phyloP scores from a whole-genome alignment of 768 basidiomycete genomes.

The Lactifluus piperatus region DNA sequence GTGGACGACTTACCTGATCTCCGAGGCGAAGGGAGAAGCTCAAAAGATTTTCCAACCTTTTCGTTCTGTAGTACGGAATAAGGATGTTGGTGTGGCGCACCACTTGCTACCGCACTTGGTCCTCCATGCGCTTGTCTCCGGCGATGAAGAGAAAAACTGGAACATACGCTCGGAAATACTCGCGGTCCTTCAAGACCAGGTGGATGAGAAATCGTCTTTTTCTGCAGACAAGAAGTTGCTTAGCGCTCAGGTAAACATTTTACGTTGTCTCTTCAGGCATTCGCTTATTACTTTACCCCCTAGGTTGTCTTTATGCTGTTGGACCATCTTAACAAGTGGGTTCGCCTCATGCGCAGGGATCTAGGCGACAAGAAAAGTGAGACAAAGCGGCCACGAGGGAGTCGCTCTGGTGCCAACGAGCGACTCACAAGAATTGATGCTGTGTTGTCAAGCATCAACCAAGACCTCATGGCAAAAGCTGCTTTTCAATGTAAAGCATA shows the following conservation, averaged over 20 bases:
- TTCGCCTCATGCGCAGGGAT: constrained; percentile 66
- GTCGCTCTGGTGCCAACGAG: constrained; percentile 37
- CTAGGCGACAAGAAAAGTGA: constrained; percentile 38
- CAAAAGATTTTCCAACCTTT: constrained; percentile 76
- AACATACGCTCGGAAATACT: constrained; percentile 70
- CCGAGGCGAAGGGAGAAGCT: constrained; percentile 43
- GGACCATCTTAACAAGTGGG: constrained; percentile 90
- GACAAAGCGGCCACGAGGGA: constrained; percentile 41
- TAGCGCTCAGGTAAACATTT: constrained; percentile 81
- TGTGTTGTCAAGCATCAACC: constrained; percentile 73
- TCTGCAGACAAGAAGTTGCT: constrained; percentile 74
- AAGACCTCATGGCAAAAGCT: constrained; percentile 84
- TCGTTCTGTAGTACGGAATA: constrained; percentile 66
- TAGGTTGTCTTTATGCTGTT: constrained; percentile 91
- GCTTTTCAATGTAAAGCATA: constrained; percentile 93
- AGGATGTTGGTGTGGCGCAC: constrained; percentile 92
- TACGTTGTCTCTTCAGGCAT: not conserved
- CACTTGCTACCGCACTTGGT: constrained; percentile 89
- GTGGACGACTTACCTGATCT: constrained; percentile 80
- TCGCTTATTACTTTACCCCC: not conserved
- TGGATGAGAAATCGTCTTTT: constrained; percentile 48
- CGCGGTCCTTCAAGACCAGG: constrained; percentile 81
- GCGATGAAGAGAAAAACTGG: constrained; percentile 48
- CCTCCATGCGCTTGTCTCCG: constrained; percentile 74
- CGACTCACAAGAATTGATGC: constrained; percentile 72